Conservation (phyloP, 2,329 filamentous ascomycete genomes). For the Pestalotiopsis sp. region DNA sequence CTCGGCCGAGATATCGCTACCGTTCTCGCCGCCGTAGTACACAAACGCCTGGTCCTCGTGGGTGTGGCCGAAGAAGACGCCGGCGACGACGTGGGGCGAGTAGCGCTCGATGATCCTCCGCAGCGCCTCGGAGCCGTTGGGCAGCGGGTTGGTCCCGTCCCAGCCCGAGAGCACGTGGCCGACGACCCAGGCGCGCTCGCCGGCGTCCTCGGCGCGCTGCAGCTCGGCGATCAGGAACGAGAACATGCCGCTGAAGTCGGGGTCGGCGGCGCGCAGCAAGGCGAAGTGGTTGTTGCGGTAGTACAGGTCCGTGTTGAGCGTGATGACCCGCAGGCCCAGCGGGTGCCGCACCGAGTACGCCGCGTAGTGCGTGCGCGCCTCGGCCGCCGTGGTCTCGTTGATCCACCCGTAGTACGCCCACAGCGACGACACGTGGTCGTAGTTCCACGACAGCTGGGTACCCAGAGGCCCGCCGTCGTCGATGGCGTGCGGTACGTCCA, state of each 20-base stretch:
- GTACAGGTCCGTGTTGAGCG: constrained; percentile 49
- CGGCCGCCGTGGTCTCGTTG: constrained; percentile 40
- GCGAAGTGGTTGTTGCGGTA: constrained; percentile 46
- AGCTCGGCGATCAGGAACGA: constrained; percentile 45
- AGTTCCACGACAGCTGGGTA: constrained; percentile 61
- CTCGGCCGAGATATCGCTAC: constrained; percentile 46
- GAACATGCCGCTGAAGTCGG: constrained; percentile 44
- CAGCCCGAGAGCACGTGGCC: constrained; percentile 55
- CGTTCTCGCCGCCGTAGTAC: constrained; percentile 42
- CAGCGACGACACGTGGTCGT: constrained; percentile 54
- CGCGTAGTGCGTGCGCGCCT: constrained; percentile 56
- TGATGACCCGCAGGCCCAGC: constrained; percentile 49
- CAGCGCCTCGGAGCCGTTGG: constrained; percentile 43
- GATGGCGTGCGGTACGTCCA: constrained; percentile 54
- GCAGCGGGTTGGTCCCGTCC: constrained; percentile 56
- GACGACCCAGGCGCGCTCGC: constrained; percentile 44
- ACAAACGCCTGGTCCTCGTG: constrained; percentile 47
- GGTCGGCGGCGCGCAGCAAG: constrained; percentile 39
- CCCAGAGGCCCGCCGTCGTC: constrained; percentile 50
- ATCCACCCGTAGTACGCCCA: constrained; percentile 62
- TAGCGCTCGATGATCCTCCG: constrained; percentile 44
- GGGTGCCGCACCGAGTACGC: constrained; percentile 58
- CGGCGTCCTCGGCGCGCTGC: constrained; percentile 41
- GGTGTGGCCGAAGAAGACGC: constrained; percentile 44
- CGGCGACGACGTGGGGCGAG: constrained; percentile 44